Percentiles rank a stretch among this genome's conserved stretches.
phyloP scores from a whole-genome alignment of 2,329 filamentous ascomycete species.

The Fusarium verticillioides region DNA sequence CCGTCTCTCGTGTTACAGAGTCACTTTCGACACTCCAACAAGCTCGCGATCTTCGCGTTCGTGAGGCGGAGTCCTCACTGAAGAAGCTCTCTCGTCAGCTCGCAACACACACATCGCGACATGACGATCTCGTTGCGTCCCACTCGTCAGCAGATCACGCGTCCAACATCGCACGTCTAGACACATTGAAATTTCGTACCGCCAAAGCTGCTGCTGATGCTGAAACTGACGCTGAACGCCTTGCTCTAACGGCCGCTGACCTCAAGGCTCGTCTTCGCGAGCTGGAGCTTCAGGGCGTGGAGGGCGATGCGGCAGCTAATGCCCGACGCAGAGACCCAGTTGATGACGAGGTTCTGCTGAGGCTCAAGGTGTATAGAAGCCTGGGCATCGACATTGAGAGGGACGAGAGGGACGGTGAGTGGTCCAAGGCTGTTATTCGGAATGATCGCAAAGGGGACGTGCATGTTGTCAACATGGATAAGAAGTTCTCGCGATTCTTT shows the following conservation, averaged over 20 bases:
- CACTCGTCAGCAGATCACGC: slow-evolving; percentile 86
- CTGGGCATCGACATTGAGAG: slow-evolving; percentile 89
- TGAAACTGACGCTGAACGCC: slow-evolving; percentile 94
- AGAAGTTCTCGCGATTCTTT: slow-evolving; percentile 90
- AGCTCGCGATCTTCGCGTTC: slow-evolving; percentile 81
- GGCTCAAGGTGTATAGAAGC: slow-evolving; percentile 90
- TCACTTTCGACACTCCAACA: slow-evolving; percentile 85
- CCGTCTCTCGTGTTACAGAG: slow-evolving; percentile 84
- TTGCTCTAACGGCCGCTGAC: slow-evolving; percentile 81
- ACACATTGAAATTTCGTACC: slow-evolving; percentile 92
- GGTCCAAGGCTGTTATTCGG: slow-evolving; percentile 84
- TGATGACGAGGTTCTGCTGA: slow-evolving; percentile 75
- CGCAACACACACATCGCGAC: slow-evolving; percentile 77
- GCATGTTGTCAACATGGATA: slow-evolving; percentile 92
- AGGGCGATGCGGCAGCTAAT: slow-evolving; percentile 64
- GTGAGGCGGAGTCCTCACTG: slow-evolving; percentile 73
- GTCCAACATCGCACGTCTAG: slow-evolving; percentile 83
- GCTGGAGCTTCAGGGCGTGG: slow-evolving; percentile 86
- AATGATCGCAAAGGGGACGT: slow-evolving; percentile 91
- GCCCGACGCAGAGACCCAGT: slow-evolving; percentile 56
- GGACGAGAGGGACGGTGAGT: slow-evolving; percentile 79
- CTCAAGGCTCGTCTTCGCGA: slow-evolving; percentile 81
- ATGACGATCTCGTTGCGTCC: slow-evolving; percentile 77
- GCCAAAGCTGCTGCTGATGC: slow-evolving; percentile 92
- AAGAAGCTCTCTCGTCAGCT: slow-evolving; percentile 81